Evolutionary conservation across 2,329 filamentous ascomycete species (phyloP), one percentile per base, ranked within the genome.

Genomic region (Bretziella fagacearum): DNA sequence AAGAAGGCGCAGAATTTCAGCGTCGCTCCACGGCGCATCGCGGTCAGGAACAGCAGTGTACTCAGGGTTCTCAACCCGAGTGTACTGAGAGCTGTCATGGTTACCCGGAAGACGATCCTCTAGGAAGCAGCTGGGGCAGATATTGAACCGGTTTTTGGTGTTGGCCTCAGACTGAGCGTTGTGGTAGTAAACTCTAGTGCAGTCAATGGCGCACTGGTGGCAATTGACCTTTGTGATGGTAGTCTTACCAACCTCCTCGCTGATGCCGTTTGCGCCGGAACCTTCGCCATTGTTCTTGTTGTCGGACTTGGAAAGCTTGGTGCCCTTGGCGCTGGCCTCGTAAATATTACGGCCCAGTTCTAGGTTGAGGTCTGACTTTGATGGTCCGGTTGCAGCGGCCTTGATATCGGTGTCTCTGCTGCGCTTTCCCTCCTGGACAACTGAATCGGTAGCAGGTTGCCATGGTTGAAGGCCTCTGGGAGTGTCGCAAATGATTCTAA

Each of bases 331-430:
- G 59, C 82, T 86, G 51, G 84, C 77, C 57, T 98, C 89, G 64
- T 95, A 98, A 49, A 96, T 86, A 61, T 94, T 96, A 53, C 91
- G 84, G 53, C 86, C 81, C 51, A 96, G 79, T 59, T 94, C 83
- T n/a, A 94, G 73, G 59, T 93, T 95, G 51, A 91, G 71, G 55
- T 94, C 87, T 26, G 75, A 70, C 65, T 93, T 94, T 48, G 73
- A 67, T 4, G 71, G 70, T 3, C 79, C 70, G 8, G 74, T 71
- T 6, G 81, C 73, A 33, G 69, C 74, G 1, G 81, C 81, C 57
- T 79, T 79, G 50, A 62, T 66, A n/a, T 94, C 86, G 0, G 87
- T 94, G 42, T 81, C 73, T 44, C 62, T 62, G 52, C 63, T 72
- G 54, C 69, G 70, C 59, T 74, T 77, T 47, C 75, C 76, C 53